Conservation (phyloP, 108 stramenopile species). For the Thalassiosira profunda region DNA sequence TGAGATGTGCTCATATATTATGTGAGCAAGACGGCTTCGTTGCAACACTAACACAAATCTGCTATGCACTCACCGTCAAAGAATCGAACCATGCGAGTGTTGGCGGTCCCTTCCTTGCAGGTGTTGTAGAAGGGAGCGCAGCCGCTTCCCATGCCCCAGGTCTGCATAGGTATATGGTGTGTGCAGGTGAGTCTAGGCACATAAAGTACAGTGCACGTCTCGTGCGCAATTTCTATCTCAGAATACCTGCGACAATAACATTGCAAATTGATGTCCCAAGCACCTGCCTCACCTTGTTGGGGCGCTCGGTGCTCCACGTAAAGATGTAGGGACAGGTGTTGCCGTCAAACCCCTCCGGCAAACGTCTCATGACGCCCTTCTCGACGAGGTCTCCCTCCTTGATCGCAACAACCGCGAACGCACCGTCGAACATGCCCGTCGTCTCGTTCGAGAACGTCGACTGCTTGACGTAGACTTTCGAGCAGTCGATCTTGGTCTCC, state of each 20-base stretch:
- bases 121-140: conserved; percentile 81
- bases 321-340: conserved; percentile 78
- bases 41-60: no score
- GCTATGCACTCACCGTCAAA: no score
- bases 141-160: conserved; percentile 80
- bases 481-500: conserved; percentile 79
- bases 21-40: no score
- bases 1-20: no score
- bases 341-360: conserved; percentile 80
- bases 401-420: conserved; percentile 62
- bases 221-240: no score
- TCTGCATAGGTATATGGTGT: conserved; percentile 14
- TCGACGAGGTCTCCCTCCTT: conserved; percentile 77
- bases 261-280: background rate
- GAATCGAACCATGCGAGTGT: conserved; percentile 74
- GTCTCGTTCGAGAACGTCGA: conserved; percentile 65
- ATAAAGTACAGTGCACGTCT: background rate
- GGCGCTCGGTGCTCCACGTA: conserved; percentile 74
- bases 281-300: conserved; percentile 53
- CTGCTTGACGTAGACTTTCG: conserved; percentile 75
- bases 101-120: conserved; percentile 65
- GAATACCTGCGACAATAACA: no score
- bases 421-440: conserved; percentile 75
- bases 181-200: background rate
- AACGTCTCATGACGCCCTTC: conserved; percentile 78